Evolutionary conservation across 805 yeast genomes (phyloP).

Genomic region (Yamadazyma akitaensis): DNA sequence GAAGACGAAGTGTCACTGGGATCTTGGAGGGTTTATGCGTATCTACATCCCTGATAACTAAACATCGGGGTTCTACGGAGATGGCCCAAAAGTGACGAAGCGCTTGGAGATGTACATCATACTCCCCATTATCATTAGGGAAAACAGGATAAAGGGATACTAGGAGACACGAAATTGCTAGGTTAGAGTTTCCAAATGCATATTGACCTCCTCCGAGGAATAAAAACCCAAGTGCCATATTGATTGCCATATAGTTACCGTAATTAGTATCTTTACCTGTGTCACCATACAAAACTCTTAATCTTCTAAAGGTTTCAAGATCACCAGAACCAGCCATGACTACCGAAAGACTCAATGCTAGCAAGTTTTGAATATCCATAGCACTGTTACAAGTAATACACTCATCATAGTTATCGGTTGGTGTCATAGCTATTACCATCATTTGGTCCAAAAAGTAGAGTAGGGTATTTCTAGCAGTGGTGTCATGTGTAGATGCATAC

Average conservation of each 20-base stretch:
- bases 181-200: constrained; percentile 62
- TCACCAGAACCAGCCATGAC: constrained; percentile 94
- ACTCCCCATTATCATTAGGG: constrained; percentile 39
- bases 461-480: constrained; percentile 51
- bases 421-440: constrained; percentile 39
- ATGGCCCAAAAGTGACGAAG: constrained; percentile 88
- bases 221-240: constrained; percentile 80
- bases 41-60: constrained; percentile 70
- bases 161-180: constrained; percentile 66
- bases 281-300: constrained; percentile 65
- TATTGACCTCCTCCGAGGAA: constrained; percentile 93
- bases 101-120: constrained; percentile 74
- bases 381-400: constrained; percentile 53
- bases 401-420: constrained; percentile 54
- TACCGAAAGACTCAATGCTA: constrained; percentile 64
- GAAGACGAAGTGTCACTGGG: constrained; percentile 37
- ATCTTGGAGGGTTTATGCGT: constrained; percentile 53
- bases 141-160: constrained; percentile 77
- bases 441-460: constrained; percentile 53
- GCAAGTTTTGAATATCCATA: constrained; percentile 51
- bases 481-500: constrained; percentile 67
- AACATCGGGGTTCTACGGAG: constrained; percentile 74
- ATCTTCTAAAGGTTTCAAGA: constrained; percentile 66
- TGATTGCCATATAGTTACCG: constrained; percentile 74
- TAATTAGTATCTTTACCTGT: constrained; percentile 46